Percentiles rank a stretch among this genome's conserved stretches.
Evolutionary conservation across 192 early-diverging fungal species (phyloP).

Genomic region (Entomortierella chlamydospora): DNA sequence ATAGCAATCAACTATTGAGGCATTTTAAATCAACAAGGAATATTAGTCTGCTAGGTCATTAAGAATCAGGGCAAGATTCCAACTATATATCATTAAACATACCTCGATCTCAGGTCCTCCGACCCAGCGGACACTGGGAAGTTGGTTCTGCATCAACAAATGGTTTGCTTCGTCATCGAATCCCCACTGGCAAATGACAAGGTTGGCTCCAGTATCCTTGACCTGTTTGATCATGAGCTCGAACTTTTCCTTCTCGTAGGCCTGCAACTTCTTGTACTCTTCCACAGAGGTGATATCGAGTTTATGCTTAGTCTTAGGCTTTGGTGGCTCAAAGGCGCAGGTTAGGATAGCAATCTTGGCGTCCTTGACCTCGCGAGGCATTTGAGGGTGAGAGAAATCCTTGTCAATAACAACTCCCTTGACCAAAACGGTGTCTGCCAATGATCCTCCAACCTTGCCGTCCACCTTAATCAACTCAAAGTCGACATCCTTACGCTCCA

Average conservation of each 20-base stretch:
- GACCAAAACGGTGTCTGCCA: conserved; percentile 93
- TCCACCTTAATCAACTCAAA: conserved; percentile 99
- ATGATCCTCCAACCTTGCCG: conserved; percentile 97
- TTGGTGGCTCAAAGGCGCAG: conserved; percentile 99
- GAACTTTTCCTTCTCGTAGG: conserved; percentile 97
- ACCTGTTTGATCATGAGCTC: conserved; percentile 96
- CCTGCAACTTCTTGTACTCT: conserved; percentile 97
- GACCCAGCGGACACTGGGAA: conserved; percentile 99
- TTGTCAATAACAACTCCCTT: conserved; percentile 99
- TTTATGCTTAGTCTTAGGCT: conserved; percentile 99
- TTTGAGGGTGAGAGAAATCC: conserved; percentile 99
- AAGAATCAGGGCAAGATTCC: too few species aligned
- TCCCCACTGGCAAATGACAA: conserved; percentile 99
- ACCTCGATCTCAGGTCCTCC: conserved; percentile 99
- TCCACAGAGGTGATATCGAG: conserved; percentile 98
- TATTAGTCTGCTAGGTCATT: too few species aligned
- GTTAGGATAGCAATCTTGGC: conserved; percentile 99
- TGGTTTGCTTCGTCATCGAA: conserved; percentile 99
- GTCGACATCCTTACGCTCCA: conserved; percentile 99
- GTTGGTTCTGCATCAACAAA: conserved; percentile 95
- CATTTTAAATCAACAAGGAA: too few species aligned
- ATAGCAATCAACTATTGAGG: conserved; percentile 89
- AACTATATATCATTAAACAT: conserved; percentile 9
- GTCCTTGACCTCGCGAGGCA: conserved; percentile 96
- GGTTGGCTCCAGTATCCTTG: conserved; percentile 97